Evolutionary conservation across 768 basidiomycete genomes (phyloP), one percentile per base, ranked within the genome.

Genomic region (Termitomyces sp.): DNA sequence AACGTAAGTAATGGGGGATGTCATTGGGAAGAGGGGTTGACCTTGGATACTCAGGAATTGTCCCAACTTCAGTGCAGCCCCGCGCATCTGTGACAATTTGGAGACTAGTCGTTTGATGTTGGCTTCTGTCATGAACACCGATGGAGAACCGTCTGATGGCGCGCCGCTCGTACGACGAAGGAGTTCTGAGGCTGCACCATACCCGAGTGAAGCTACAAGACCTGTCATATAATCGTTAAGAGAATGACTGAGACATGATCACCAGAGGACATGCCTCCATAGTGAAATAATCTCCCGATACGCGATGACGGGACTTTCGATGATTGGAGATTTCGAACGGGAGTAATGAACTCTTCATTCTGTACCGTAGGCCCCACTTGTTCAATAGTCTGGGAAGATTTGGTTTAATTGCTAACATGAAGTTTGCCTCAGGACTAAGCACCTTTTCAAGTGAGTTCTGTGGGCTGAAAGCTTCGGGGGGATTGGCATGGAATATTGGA

Each of bases 11-110:
- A 10, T 46, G 30, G 16, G 4, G 9, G 45, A 26, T 16, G 13
- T 22, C 5, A 16, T 18, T 33, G 26, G 33, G 16, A 52, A 45
- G 36, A 56, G 9, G 41, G 6, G 60, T 70, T 14, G 20, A 80
- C 81, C 94, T 79, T 99, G 97, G 33, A 98, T 98, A 68, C 94
- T 96, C 79, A 98, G 79, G 67, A 98, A 99, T 67, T 98, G 97
- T 0, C 97, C 97, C 2, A 98, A 74, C 71, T 99, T 98, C 59
- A 99, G 77, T 1, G 97, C 97, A 0, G 97, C 97, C 0, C 96
- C 96, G 14, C 95, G 79, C 97, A 99, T 98, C 68, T 88, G 84
- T 0, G 92, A 87, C n/a, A 99, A 77, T 65, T 96, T 97, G 2
- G 86, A 85, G 1, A 98, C 97, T 0, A 99, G 79, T 2, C 95